A percentile compares a stretch with the other conserved stretches of the same genome.
These are phyloP conservation scores for Emmonsiellopsis sp. DNA, from an alignment of 2,329 filamentous ascomycete genomes.

Conservation along the genomic window DNA sequence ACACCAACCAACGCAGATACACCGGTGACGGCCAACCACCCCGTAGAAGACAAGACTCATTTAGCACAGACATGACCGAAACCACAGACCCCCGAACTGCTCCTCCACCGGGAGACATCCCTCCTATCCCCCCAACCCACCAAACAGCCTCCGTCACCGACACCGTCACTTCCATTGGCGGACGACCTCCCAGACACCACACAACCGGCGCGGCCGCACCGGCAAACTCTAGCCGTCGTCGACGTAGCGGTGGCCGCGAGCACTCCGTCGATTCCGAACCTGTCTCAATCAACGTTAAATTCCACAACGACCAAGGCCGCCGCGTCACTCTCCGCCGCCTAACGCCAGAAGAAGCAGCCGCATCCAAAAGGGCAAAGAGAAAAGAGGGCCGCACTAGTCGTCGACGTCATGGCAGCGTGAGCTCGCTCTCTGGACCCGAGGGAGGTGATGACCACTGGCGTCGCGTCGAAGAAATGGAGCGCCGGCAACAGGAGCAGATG, in stretches of 20 bases:
- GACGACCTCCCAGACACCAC: constrained; percentile 13
- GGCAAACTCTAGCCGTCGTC: constrained; percentile 21
- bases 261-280: constrained; percentile 47
- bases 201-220: constrained; percentile 21
- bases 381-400: constrained; percentile 36
- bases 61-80: constrained; percentile 25
- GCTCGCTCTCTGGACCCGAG: constrained; percentile 34
- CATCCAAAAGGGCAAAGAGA: constrained; percentile 47
- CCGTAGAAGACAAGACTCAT: constrained; percentile 9
- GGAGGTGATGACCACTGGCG: constrained; percentile 37
- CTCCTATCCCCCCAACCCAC: constrained; percentile 33
- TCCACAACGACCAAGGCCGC: constrained; percentile 51
- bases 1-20: constrained; percentile 52
- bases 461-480: constrained; percentile 41
- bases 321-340: constrained; percentile 55
- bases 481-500: constrained; percentile 37
- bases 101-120: constrained; percentile 25
- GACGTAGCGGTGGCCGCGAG: constrained; percentile 27
- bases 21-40: constrained; percentile 8
- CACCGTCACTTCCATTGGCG: constrained; percentile 19
- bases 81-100: constrained; percentile 23
- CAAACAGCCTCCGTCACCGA: constrained; percentile 27
- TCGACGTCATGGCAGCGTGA: constrained; percentile 32
- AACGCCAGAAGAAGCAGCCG: constrained; percentile 54
- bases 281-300: constrained; percentile 56